A percentile compares a stretch with the other conserved stretches of the same genome.
Evolutionary conservation across 2,329 filamentous ascomycete genomes (phyloP).

Genomic region (Clarireedia hainanense): DNA sequence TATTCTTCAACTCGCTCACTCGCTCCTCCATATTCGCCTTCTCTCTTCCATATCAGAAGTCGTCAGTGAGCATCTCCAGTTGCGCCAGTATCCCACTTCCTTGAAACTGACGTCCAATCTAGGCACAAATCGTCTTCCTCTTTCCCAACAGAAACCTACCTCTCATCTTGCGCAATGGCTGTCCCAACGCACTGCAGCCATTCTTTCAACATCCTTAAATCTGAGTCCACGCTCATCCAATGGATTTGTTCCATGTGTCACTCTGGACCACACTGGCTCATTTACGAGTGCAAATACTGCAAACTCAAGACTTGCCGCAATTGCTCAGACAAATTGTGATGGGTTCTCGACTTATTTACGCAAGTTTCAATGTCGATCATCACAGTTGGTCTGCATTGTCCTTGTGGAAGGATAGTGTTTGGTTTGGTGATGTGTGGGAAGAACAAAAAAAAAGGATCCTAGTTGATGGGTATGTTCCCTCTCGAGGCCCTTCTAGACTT

Average conservation of each 20-base stretch:
- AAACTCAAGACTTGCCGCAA: slow-evolving; percentile 55
- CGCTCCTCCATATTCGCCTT: not conserved
- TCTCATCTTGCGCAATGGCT: slow-evolving; percentile 33
- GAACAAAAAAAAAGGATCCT: not conserved
- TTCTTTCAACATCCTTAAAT: slow-evolving; percentile 59
- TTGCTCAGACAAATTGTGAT: slow-evolving; percentile 34
- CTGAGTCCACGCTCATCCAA: slow-evolving; percentile 55
- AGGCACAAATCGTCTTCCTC: not conserved
- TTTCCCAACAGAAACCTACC: not conserved
- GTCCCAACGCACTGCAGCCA: slow-evolving; percentile 52
- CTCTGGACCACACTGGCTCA: slow-evolving; percentile 58
- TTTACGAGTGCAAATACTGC: slow-evolving; percentile 63
- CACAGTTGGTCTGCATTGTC: not conserved
- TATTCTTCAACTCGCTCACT: not conserved
- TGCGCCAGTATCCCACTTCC: not conserved
- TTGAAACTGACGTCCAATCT: not conserved
- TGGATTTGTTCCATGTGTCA: slow-evolving; percentile 60
- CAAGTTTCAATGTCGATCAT: not conserved
- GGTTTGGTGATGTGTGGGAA: not conserved
- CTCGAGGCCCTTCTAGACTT: not conserved
- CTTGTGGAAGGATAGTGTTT: not conserved
- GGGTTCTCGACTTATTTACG: not conserved
- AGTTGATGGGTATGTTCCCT: not conserved
- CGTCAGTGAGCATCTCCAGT: not conserved
- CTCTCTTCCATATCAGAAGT: too few relatives aligned